Evolutionary conservation across 2,329 filamentous ascomycete genomes (phyloP).

Genomic region (Arthrobotrys iridis): DNA sequence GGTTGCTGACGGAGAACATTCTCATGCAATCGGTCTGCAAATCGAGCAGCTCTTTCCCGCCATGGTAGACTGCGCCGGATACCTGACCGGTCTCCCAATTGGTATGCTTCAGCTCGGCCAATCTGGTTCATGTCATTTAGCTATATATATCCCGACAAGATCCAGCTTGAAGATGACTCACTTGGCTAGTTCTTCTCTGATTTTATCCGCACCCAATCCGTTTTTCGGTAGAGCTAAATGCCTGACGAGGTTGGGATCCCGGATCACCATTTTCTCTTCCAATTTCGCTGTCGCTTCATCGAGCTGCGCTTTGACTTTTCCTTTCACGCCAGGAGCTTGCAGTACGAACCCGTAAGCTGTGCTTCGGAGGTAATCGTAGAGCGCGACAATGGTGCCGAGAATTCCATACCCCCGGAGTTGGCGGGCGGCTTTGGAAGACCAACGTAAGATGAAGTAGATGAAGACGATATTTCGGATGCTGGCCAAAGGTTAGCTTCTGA

Average conservation of each 20-base stretch:
- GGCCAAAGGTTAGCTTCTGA: conserved; percentile 21
- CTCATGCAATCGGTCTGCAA: conserved; percentile 93
- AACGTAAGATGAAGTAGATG: conserved; percentile 84
- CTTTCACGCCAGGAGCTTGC: conserved; percentile 83
- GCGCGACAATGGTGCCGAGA: conserved; percentile 78
- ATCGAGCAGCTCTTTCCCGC: conserved; percentile 80
- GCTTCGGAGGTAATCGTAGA: conserved; percentile 77
- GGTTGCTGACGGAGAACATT: conserved; percentile 93
- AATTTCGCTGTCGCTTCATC: conserved; percentile 81
- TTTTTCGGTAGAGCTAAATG: conserved; percentile 82
- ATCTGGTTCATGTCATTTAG: conserved; percentile 56
- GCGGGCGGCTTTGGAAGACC: conserved; percentile 80
- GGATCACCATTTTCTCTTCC: conserved; percentile 82
- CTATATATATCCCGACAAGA: neutral
- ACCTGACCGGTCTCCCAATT: conserved; percentile 96
- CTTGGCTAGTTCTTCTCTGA: conserved; percentile 80
- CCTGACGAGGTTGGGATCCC: conserved; percentile 74
- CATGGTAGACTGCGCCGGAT: conserved; percentile 95
- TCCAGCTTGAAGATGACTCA: conserved; percentile 10
- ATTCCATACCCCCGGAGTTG: conserved; percentile 89
- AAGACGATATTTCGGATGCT: conserved; percentile 89
- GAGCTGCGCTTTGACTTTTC: conserved; percentile 85
- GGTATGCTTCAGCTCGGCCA: conserved; percentile 90
- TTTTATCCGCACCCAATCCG: conserved; percentile 80
- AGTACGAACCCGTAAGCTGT: conserved; percentile 86